Evolutionary conservation across 192 early-diverging fungal genomes (phyloP), one percentile per base, ranked within the genome.

Genomic region (Coemansia sp.): DNA sequence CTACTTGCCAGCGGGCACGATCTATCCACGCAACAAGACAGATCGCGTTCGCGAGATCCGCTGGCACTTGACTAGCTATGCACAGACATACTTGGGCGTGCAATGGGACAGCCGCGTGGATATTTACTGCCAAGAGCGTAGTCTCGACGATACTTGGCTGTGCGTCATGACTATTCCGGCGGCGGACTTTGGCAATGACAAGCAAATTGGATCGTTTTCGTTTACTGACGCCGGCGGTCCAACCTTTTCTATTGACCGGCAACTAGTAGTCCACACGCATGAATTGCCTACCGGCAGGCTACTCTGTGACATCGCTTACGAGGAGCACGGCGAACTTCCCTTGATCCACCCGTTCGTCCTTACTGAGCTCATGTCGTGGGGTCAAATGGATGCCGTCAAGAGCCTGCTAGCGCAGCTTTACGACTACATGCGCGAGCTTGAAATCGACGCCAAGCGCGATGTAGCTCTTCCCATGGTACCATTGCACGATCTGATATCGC

Each of bases 281-380:
- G 16, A 29, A 19, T 19, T 78, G 44, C 53, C 64, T n/a, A 53
- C 66, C 8, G 70, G 68, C 44, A 46, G 57, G 39, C 40, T 33
- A 3, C 62, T 84, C 4, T 64, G 68, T 42, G 67, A 84, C 17
- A 56, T 66, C 17, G 77, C 81, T 7, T 84, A 68, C 33, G 74
- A 76, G 19, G 70, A 75, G 44, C 81, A 84, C 54, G 81, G 81
- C 60, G 70, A 84, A 56, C 70, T 84, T 9, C 77, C 81, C 19
- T 42, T 73, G 24, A 68, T 79, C 11, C 81, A 84, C 41, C 81
- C 81, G 40, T 69, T 70, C 41, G 64, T 84, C 7, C 70, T 84
- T 9, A 76, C 73, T 0, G 77, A 84, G 67, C 71, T 84, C 16
- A 72, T 84, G 71, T 84, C 77, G 64, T 84, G 81, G 81, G 81